Percentiles rank a stretch among this genome's conserved stretches.
Conservation (phyloP, 306 rosid species). For the Dryas octopetala region DNA sequence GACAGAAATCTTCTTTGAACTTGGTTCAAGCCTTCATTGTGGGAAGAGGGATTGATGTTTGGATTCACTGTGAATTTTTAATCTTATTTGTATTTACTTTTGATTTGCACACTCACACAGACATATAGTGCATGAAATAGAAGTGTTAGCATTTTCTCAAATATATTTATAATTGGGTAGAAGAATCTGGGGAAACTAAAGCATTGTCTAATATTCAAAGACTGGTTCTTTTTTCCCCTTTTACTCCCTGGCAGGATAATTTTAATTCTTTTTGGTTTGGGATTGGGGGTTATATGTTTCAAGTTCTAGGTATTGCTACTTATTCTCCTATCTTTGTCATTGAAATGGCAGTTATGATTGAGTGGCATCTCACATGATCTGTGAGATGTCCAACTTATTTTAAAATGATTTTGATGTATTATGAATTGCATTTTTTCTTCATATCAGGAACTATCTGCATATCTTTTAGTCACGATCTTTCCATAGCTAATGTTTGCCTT, state of each 20-base stretch:
- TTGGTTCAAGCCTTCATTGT: background rate
- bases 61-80: background rate
- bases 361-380: background rate
- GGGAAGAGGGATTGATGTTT: background rate
- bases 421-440: background rate
- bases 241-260: background rate
- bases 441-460: background rate
- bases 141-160: background rate
- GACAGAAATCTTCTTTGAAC: slow-evolving; percentile 2
- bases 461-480: background rate
- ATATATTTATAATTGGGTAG: background rate
- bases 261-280: background rate
- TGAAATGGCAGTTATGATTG: background rate
- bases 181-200: background rate
- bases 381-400: background rate
- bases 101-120: background rate
- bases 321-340: background rate
- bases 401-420: background rate
- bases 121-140: background rate
- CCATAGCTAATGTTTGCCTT: background rate
- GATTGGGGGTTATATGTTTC: slow-evolving; percentile 2
- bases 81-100: background rate
- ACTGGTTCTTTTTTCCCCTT: background rate
- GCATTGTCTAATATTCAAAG: slow-evolving; percentile 1
- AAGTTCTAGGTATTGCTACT: background rate